A percentile compares a stretch with the other conserved stretches of the same genome.
phyloP scores from a whole-genome alignment of 768 basidiomycete species.

The Epithele typhae region DNA sequence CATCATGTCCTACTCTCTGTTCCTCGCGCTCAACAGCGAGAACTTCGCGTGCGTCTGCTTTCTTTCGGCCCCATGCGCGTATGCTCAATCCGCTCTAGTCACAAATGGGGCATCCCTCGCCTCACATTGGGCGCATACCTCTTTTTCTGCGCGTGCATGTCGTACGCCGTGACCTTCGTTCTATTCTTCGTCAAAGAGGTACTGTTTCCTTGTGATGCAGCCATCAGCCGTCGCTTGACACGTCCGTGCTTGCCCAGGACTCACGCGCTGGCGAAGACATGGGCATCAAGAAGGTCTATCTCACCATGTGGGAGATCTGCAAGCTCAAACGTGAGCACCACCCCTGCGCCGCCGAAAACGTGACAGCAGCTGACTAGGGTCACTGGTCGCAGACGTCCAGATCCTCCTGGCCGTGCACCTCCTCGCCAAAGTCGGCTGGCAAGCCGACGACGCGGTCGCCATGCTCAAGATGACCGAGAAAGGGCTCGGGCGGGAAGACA shows the following conservation, averaged over 20 bases:
- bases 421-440: constrained; percentile 91
- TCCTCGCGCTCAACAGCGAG: constrained; percentile 93
- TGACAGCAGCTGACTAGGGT: neutral
- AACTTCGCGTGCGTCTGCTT: constrained; percentile 66
- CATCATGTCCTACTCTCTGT: constrained; percentile 95
- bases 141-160: constrained; percentile 80
- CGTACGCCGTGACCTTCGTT: constrained; percentile 84
- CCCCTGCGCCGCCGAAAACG: too few relatives aligned
- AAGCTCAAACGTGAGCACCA: constrained; percentile 73
- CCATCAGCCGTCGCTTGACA: too few relatives aligned
- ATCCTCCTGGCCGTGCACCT: constrained; percentile 81
- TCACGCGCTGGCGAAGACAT: constrained; percentile 80
- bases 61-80: neutral
- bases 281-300: constrained; percentile 87
- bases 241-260: constrained; percentile 54
- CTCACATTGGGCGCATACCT: constrained; percentile 76
- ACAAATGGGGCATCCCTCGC: constrained; percentile 73
- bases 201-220: neutral
- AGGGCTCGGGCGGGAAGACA: constrained; percentile 90
- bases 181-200: constrained; percentile 89
- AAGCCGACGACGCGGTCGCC: constrained; percentile 88
- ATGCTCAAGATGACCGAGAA: constrained; percentile 95
- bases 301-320: constrained; percentile 92
- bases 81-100: constrained; percentile 32
- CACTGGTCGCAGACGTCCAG: constrained; percentile 68